Evolutionary conservation across 2,329 filamentous ascomycete species (phyloP).

Genomic region (Pseudogymnoascus sp.): DNA sequence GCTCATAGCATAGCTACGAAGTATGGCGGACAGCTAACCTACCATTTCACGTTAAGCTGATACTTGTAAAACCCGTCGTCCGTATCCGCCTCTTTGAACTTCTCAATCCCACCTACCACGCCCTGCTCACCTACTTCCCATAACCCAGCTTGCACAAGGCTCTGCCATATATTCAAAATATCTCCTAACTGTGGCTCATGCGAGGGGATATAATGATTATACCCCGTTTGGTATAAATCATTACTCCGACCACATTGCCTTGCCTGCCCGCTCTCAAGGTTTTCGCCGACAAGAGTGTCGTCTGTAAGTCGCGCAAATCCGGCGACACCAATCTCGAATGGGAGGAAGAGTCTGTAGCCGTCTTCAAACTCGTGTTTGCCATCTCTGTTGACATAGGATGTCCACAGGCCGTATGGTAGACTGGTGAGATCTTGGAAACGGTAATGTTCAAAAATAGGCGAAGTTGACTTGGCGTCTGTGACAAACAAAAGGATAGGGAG

Average conservation of each 20-base stretch:
- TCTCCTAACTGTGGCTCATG: constrained; percentile 20
- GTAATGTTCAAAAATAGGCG: constrained; percentile 10
- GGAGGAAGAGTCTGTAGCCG: constrained; percentile 12
- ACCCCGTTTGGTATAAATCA: constrained; percentile 19
- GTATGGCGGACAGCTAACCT: neutral
- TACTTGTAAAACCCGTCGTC: neutral
- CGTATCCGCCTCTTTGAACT: constrained; percentile 27
- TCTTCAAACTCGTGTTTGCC: constrained; percentile 12
- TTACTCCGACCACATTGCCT: constrained; percentile 7
- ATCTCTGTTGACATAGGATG: constrained; percentile 3
- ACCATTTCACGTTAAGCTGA: neutral
- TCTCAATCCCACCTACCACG: constrained; percentile 26
- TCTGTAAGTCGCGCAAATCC: constrained; percentile 13
- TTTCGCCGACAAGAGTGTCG: constrained; percentile 12
- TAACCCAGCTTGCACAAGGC: constrained; percentile 23
- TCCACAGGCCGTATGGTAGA: constrained; percentile 13
- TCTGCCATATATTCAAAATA: constrained; percentile 25
- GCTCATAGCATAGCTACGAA: neutral
- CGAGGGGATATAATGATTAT: constrained; percentile 15
- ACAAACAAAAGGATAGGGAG: constrained; percentile 15
- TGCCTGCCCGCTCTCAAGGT: neutral
- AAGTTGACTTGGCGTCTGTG: constrained; percentile 13
- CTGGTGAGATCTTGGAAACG: constrained; percentile 11
- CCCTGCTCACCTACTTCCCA: constrained; percentile 25
- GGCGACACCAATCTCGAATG: constrained; percentile 10